Evolutionary conservation across 257 asterid genomes (phyloP).

Genomic region (Przewalskia tangutica): DNA sequence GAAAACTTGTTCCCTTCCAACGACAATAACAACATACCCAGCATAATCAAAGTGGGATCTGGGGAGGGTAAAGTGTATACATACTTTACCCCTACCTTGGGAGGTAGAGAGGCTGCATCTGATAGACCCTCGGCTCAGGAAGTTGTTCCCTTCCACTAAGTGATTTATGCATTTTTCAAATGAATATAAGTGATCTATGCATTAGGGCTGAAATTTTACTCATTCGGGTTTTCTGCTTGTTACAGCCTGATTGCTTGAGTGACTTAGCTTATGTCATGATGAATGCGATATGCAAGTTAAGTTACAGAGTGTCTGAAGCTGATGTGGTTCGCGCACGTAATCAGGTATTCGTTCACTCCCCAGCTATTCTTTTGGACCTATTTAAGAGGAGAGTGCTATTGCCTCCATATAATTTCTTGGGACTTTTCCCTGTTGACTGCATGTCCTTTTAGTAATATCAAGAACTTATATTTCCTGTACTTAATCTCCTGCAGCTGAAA

Average conservation of each 20-base stretch:
- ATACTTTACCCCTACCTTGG: neutral
- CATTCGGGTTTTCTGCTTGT: neutral
- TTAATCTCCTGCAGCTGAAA: slow-evolving; percentile 51
- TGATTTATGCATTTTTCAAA: neutral
- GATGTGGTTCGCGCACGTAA: slow-evolving; percentile 81
- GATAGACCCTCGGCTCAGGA: too few species aligned
- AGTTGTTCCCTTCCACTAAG: neutral
- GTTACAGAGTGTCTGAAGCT: slow-evolving; percentile 59
- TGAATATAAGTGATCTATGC: neutral
- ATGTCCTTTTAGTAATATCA: neutral
- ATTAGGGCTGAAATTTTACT: neutral
- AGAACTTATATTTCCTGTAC: neutral
- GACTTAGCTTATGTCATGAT: slow-evolving; percentile 69
- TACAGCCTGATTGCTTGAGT: slow-evolving; percentile 78
- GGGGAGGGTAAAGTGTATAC: too few species aligned
- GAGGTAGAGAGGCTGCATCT: too few species aligned
- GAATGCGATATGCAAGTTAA: slow-evolving; percentile 58
- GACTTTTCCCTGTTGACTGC: neutral
- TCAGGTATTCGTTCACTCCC: slow-evolving; percentile 33
- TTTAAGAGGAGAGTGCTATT: neutral
- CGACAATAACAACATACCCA: too few species aligned
- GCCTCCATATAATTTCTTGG: neutral
- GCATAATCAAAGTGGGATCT: too few species aligned
- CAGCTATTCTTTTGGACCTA: neutral
- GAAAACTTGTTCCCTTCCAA: neutral